Percentiles rank a stretch among this genome's conserved stretches.
These are phyloP conservation scores for Eucalyptus pauciflora DNA, from an alignment of 345 rosid species.

Conservation along the genomic window DNA sequence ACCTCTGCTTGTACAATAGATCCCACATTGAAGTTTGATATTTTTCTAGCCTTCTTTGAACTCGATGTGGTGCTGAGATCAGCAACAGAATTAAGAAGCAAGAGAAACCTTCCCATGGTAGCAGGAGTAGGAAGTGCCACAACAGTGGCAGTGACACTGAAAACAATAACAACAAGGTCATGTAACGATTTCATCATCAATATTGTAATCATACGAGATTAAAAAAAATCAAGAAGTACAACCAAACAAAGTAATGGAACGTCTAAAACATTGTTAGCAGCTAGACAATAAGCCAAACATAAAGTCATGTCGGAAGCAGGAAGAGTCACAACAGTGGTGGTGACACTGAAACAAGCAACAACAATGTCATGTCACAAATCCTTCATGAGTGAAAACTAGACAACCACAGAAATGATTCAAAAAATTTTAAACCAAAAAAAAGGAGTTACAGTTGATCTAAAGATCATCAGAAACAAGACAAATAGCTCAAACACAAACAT, in stretches of 20 bases:
- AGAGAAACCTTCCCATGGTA: slow-evolving; percentile 69
- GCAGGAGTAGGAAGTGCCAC: slow-evolving; percentile 54
- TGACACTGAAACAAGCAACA: not conserved
- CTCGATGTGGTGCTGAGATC: slow-evolving; percentile 50
- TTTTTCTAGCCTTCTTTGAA: slow-evolving; percentile 77
- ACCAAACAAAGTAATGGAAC: not conserved
- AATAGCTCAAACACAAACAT: not conserved
- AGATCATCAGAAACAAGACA: not conserved
- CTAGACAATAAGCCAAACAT: not conserved
- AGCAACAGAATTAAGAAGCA: slow-evolving; percentile 61
- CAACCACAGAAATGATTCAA: not conserved
- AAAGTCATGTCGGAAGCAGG: not conserved
- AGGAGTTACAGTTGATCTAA: not conserved
- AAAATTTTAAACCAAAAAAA: not conserved
- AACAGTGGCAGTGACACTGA: slow-evolving; percentile 71
- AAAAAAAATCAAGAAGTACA: not conserved
- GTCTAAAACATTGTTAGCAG: not conserved
- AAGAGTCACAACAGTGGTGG: not conserved
- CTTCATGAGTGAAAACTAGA: not conserved
- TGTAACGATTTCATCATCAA: not conserved
- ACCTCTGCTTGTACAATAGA: slow-evolving; percentile 92
- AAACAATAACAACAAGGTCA: not conserved
- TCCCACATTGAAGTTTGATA: slow-evolving; percentile 56
- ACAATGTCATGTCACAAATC: not conserved
- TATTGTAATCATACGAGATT: not conserved